Percentiles rank a stretch among this genome's conserved stretches.
Evolutionary conservation across 176 grass and related monocot genomes (phyloP).

Genomic region (maize (Zea mays)): DNA sequence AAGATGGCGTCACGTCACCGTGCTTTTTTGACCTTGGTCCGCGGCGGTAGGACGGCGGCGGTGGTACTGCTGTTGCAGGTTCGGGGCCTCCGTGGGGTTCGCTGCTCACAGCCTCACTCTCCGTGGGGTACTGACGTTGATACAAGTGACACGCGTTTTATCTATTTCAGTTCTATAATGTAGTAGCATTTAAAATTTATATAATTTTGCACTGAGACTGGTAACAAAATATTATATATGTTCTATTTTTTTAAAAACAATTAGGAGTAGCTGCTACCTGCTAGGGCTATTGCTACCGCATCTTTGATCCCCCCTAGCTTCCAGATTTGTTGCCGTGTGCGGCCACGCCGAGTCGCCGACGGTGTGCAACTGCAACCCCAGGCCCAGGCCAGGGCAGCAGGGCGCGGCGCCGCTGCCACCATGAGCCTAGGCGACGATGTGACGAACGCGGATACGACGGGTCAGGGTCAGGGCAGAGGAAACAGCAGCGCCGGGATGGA

Average conservation of each 20-base stretch:
- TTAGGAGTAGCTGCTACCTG: too few relatives aligned
- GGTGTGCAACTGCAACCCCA: neutral
- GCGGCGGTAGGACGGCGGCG: neutral
- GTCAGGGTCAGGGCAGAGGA: neutral
- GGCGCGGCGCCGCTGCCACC: neutral
- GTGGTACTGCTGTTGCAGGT: neutral
- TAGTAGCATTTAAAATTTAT: too few relatives aligned
- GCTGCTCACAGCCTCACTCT: neutral
- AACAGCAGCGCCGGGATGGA: too few relatives aligned
- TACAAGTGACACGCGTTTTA: too few relatives aligned
- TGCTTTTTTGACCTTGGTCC: constrained; percentile 12
- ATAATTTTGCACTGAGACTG: too few relatives aligned
- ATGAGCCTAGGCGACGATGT: constrained; percentile 1
- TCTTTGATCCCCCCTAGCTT: too few relatives aligned
- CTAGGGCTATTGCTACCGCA: too few relatives aligned
- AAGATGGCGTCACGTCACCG: constrained; percentile 28
- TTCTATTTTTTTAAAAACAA: too few relatives aligned
- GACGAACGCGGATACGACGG: neutral
- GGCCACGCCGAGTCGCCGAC: too few relatives aligned
- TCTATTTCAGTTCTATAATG: too few relatives aligned
- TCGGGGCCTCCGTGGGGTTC: neutral
- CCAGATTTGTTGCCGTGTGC: neutral
- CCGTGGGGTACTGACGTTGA: too few relatives aligned
- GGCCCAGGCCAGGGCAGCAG: neutral
- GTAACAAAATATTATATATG: too few relatives aligned